Percentiles rank a stretch among this genome's conserved stretches.
Conservation (phyloP, 2,329 filamentous ascomycete genomes). For the Calonectria hongkongensis region DNA sequence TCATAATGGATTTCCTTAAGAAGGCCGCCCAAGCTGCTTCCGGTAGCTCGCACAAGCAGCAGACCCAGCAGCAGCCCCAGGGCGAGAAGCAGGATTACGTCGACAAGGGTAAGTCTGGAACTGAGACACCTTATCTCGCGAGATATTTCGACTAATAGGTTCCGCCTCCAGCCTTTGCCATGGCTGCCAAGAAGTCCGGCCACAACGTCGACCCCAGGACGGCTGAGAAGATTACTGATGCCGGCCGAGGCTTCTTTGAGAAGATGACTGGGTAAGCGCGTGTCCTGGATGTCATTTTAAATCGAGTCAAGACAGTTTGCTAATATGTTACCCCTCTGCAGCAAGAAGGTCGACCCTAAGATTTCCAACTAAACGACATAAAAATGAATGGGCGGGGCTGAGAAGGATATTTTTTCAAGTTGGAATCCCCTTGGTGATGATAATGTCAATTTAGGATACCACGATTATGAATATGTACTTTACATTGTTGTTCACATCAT, state of each 20-base stretch:
- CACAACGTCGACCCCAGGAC: constrained; percentile 58
- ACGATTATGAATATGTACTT: constrained; percentile 30
- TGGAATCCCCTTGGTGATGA: constrained; percentile 21
- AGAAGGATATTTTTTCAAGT: constrained; percentile 8
- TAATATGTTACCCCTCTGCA: constrained; percentile 32
- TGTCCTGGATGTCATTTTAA: not conserved
- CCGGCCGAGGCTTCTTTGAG: constrained; percentile 59
- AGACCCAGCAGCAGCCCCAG: constrained; percentile 27
- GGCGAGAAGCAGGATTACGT: constrained; percentile 57
- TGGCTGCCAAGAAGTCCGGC: constrained; percentile 59
- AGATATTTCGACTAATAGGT: not conserved
- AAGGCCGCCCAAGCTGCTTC: constrained; percentile 57
- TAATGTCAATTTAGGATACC: constrained; percentile 34
- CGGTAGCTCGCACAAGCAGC: constrained; percentile 36
- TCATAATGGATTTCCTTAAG: constrained; percentile 64
- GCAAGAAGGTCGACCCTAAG: constrained; percentile 55
- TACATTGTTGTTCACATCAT: constrained; percentile 7
- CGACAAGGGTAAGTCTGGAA: constrained; percentile 60
- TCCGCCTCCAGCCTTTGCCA: constrained; percentile 53
- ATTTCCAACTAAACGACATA: constrained; percentile 58
- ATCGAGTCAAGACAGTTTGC: not conserved
- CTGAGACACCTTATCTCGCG: not conserved
- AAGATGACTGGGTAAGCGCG: constrained; percentile 61
- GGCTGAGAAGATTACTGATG: constrained; percentile 64
- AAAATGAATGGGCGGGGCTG: not conserved